Evolutionary conservation across 2,329 filamentous ascomycete genomes (phyloP).

Genomic region (Talaromyces sp.): DNA sequence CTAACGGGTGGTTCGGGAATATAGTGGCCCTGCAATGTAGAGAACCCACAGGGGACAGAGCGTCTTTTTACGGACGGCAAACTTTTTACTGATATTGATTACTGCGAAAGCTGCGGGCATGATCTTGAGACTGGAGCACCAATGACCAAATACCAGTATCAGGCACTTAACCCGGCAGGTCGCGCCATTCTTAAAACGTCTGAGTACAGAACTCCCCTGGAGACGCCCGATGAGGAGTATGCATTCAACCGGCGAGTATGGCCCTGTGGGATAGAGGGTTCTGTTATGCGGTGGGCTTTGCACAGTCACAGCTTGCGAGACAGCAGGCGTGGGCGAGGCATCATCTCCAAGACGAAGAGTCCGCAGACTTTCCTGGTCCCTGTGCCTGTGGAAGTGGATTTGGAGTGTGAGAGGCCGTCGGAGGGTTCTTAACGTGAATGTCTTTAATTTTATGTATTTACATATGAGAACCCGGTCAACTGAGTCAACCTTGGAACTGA

Average conservation of each 20-base stretch:
- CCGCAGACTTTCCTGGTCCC: constrained; percentile 37
- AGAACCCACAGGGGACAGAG: constrained; percentile 31
- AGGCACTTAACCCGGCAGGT: constrained; percentile 28
- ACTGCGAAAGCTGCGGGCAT: constrained; percentile 36
- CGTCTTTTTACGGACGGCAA: constrained; percentile 29
- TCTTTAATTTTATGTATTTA: too few relatives aligned
- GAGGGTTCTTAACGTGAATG: background rate
- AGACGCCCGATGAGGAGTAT: constrained; percentile 29
- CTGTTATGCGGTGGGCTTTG: constrained; percentile 22
- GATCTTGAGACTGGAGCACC: constrained; percentile 36
- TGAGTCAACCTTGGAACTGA: too few relatives aligned
- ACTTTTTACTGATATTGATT: constrained; percentile 34
- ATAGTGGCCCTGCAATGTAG: constrained; percentile 35
- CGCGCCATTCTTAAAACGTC: constrained; percentile 33
- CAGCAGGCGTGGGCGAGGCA: constrained; percentile 31
- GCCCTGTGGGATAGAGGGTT: constrained; percentile 36
- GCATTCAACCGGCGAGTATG: constrained; percentile 29
- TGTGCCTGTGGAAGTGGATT: constrained; percentile 10
- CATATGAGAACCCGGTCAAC: too few relatives aligned
- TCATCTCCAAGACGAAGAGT: constrained; percentile 30
- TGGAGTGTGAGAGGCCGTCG: background rate
- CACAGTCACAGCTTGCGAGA: constrained; percentile 19
- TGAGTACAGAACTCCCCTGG: constrained; percentile 27
- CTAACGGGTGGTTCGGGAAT: constrained; percentile 34
- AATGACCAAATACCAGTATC: constrained; percentile 27